Conservation (phyloP, 2,329 filamentous ascomycete genomes). For the Pestalotiopsis sp. region DNA sequence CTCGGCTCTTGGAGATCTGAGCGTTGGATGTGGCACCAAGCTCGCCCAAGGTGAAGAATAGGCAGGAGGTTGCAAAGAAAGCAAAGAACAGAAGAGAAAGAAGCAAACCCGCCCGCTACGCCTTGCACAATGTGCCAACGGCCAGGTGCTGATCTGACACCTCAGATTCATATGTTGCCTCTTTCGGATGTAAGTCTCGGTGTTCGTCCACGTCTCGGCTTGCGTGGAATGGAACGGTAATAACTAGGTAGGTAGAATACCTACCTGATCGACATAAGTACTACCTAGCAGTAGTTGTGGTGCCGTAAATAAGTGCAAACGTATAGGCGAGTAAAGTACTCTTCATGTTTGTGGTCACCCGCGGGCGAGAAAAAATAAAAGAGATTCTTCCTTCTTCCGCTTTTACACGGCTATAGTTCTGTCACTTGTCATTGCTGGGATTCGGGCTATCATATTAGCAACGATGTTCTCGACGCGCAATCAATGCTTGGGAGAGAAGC, state of each 20-base stretch:
- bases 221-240: neutral
- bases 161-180: neutral
- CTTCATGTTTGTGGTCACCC: neutral
- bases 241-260: too few relatives aligned
- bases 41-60: neutral
- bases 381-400: neutral
- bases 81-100: neutral
- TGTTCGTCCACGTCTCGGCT: neutral
- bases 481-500: neutral
- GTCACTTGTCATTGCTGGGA: neutral
- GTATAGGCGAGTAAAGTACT: neutral
- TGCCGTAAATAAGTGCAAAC: neutral
- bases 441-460: neutral
- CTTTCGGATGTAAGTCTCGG: neutral
- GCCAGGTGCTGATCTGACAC: neutral
- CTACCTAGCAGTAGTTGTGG: neutral
- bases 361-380: neutral
- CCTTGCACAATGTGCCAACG: neutral
- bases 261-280: neutral
- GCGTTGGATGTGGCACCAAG: neutral
- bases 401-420: neutral
- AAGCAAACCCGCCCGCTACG: neutral
- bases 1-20: slow-evolving; percentile 1
- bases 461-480: neutral
- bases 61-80: neutral